Percentiles rank a stretch among this genome's conserved stretches.
Evolutionary conservation across 2,329 filamentous ascomycete species (phyloP).

Genomic region (Fusarium sp.): DNA sequence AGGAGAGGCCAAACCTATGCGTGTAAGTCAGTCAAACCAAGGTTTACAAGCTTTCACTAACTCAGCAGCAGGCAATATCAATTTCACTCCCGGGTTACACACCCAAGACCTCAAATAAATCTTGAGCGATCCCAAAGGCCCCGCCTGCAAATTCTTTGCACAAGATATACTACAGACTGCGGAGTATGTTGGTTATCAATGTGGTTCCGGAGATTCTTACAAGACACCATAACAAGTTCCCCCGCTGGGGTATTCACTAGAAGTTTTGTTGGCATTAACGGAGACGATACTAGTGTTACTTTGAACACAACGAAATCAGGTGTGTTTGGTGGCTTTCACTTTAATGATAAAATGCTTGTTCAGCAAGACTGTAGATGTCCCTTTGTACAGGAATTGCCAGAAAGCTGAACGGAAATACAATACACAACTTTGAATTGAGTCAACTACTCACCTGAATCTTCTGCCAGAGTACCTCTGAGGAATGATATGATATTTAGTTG

Average conservation of each 20-base stretch:
- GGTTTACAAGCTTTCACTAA: fast-evolving
- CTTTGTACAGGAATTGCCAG: too few species aligned
- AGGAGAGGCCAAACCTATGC: background rate
- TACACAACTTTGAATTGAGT: too few species aligned
- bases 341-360: background rate
- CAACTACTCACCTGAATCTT: too few species aligned
- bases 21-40: background rate
- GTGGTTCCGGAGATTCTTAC: background rate
- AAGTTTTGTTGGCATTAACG: background rate
- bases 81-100: background rate
- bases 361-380: too few species aligned
- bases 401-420: too few species aligned
- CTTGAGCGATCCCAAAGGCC: background rate
- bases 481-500: too few species aligned
- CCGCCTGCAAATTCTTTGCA: background rate
- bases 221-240: background rate
- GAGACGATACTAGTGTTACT: fast-evolving
- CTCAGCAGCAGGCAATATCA: background rate
- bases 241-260: background rate
- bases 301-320: background rate
- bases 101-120: constrained; percentile 3
- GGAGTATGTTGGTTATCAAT: background rate
- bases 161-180: background rate
- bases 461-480: too few species aligned
- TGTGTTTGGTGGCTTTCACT: background rate